Evolutionary conservation across 345 rosid species (phyloP), one percentile per base, ranked within the genome.

Genomic region (Eutrema japonicum): DNA sequence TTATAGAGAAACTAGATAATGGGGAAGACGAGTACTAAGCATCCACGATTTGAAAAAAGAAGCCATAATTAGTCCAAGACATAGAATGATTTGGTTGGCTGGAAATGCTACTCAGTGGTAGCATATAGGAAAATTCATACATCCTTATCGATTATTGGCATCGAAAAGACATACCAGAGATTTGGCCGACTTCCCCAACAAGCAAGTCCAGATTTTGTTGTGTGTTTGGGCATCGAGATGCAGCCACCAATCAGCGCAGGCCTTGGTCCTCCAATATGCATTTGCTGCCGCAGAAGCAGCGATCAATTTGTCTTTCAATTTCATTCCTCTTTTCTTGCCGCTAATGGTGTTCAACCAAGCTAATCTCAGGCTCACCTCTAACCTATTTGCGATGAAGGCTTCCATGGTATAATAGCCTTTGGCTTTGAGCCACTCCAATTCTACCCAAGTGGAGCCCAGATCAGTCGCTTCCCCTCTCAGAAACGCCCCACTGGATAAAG

Each of bases 241-340:
- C 55, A 43, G 22, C 98, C 98, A 94, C 98, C 98, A 94, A 73
- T 94, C 95, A 12, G 77, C 50, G 64, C 90, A 91, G 11, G 93
- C 93, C 74, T 86, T 89, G 83, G 82, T 89, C 88, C 98, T 91
- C 96, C 97, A 94, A 75, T 82, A 94, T 50, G 86, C 80, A 83
- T 91, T 94, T 0, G 88, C 87, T 3, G 93, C 85, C 35, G 72
- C 64, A 33, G 92, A 83, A 0, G 91, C 84, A 18, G 83, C 86
- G 8, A 55, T 78, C 68, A 87, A 26, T 81, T 86, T 94, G 79
- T 94, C 96, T 74, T 87, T 94, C 82, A 94, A 71, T 77, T 86
- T 91, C 77, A 86, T 82, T 59, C 97, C 92, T 83, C 88, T 79
- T 78, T 82, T 89, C 84, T 84, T 94, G 32, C 85, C 90, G 72